Evolutionary conservation across 2,329 filamentous ascomycete species (phyloP).

Genomic region (Diaporthe eres): DNA sequence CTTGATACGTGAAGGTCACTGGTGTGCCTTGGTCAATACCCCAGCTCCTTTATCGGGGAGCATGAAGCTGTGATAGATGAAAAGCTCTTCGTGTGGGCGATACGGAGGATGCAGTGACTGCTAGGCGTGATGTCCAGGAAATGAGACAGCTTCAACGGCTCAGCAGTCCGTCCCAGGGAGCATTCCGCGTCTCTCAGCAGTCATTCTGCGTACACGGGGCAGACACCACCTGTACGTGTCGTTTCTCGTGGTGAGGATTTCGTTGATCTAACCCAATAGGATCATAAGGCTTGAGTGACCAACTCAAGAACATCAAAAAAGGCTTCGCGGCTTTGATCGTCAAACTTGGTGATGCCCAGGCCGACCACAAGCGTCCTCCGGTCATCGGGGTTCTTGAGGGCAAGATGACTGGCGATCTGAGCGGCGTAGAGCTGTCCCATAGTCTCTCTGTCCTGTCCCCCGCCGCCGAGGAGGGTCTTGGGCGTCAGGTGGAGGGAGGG

Average conservation of each 20-base stretch:
- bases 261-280: too few species aligned
- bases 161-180: not conserved
- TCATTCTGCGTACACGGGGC: not conserved
- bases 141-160: not conserved
- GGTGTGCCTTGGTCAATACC: not conserved
- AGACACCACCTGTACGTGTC: not conserved
- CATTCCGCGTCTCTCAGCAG: not conserved
- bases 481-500: slow-evolving; percentile 88
- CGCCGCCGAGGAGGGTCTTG: slow-evolving; percentile 87
- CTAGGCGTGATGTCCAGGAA: not conserved
- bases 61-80: not conserved
- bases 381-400: slow-evolving; percentile 77
- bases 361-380: slow-evolving; percentile 73
- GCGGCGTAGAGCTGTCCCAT: slow-evolving; percentile 90
- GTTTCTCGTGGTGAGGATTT: not conserved
- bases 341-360: slow-evolving; percentile 67
- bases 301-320: slow-evolving; percentile 78
- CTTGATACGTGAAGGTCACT: too few species aligned
- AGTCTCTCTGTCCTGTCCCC: slow-evolving; percentile 83
- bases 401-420: slow-evolving; percentile 87
- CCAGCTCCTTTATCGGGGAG: not conserved
- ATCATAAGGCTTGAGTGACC: slow-evolving; percentile 68
- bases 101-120: not conserved
- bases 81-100: not conserved
- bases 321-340: slow-evolving; percentile 63